phyloP scores from a whole-genome alignment of 306 rosid species.

The Trifolium dubium region DNA sequence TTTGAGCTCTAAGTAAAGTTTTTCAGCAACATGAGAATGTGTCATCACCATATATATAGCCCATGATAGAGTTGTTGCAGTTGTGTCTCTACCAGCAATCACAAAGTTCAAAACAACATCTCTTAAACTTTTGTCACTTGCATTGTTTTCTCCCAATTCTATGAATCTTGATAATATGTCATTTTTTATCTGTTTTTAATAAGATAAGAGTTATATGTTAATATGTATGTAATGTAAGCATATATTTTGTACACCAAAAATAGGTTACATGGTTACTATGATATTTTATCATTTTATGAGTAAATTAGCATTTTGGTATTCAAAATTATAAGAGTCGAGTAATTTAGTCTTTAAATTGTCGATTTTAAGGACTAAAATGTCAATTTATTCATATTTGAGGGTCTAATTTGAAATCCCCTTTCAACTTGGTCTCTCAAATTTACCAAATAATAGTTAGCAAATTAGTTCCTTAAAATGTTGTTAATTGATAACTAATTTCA shows the following conservation, averaged over 20 bases:
- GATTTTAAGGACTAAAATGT: too few species aligned
- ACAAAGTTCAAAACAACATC: slow-evolving; percentile 89
- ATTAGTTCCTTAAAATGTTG: not conserved
- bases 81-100: slow-evolving; percentile 98
- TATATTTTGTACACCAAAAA: not conserved
- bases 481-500: too few species aligned
- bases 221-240: not conserved
- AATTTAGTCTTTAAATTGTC: not conserved
- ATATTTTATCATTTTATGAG: not conserved
- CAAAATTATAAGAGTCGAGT: not conserved
- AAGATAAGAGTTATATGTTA: not conserved
- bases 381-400: too few species aligned
- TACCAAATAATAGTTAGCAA: too few species aligned
- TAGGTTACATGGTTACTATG: not conserved
- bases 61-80: slow-evolving; percentile 95
- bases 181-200: slow-evolving; percentile 65
- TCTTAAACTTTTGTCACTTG: slow-evolving; percentile 77
- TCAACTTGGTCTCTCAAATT: not conserved
- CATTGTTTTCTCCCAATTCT: slow-evolving; percentile 62
- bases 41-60: slow-evolving; percentile 84
- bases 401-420: too few species aligned
- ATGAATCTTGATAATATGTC: slow-evolving; percentile 92
- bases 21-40: slow-evolving; percentile 69
- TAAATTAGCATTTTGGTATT: too few species aligned
- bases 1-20: slow-evolving; percentile 73